Evolutionary conservation across 2,329 filamentous ascomycete species (phyloP), one percentile per base, ranked within the genome.

Genomic region (Arachnopeziza araneosa): DNA sequence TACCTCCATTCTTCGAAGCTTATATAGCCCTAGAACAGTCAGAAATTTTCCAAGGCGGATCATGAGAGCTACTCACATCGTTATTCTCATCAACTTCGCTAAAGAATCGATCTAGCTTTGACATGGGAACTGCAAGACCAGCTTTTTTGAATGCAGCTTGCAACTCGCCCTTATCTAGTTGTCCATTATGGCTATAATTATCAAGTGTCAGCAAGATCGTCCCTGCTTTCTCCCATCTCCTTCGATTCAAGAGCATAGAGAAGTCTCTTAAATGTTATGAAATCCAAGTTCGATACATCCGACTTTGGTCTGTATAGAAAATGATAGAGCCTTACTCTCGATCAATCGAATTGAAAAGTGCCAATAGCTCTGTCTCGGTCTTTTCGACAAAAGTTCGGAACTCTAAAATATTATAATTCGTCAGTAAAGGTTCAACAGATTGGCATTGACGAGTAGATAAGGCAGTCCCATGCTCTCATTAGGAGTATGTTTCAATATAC

Each of bases 1-100:
- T 85, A 97, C 93, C 93, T 88, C 95, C 95, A 98, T 81, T 99
- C 95, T 66, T 91, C 87, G 75, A 96, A 98, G 64, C 83, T 92
- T 68, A 98, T 96, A 64, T 80, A 79, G 1, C 71, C 72, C 68
- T 79, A 49, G 19, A 30, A 26, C 10, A 58, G 56, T 63, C 14
- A 63, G 54, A 50, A 24, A 44, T 6, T 44, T 44, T 44, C 36
- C 21, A 36, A 36, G 1, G 14, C 6, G 23, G 12, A 54, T 54
- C 3, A 30, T 26, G n/a, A 12, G 26, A 26, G 17, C 36, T 44
- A 64, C 66, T 19, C 53, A 71, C 70, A 73, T 99, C 93, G 67
- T 88, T 84, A 76, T 99, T 93, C 71, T 84, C 82, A 74, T 99
- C 95, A 69, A 99, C 89, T 72, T 96, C 89, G 65, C 83, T 78